Conservation (phyloP, 2,329 filamentous ascomycete species). For the Rugonectria rugulosa region DNA sequence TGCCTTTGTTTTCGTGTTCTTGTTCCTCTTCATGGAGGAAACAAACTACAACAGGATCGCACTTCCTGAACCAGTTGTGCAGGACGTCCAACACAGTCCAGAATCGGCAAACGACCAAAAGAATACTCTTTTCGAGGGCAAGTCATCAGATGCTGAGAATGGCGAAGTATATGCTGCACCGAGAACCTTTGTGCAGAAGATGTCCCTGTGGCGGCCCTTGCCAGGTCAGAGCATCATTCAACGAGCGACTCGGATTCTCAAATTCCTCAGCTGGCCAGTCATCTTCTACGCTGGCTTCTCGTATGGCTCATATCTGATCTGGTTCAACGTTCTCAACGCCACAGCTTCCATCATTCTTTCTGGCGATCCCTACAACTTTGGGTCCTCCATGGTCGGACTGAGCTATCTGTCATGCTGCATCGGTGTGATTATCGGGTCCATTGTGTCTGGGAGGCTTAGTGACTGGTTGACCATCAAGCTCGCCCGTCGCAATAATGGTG, state of each 20-base stretch:
- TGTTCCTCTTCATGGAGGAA: constrained; percentile 68
- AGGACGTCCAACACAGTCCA: neutral
- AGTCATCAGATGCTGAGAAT: too few species aligned
- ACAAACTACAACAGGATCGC: constrained; percentile 55
- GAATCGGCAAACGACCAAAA: constrained; percentile 8
- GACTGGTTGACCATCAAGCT: constrained; percentile 49
- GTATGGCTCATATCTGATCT: constrained; percentile 52
- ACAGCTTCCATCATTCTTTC: constrained; percentile 51
- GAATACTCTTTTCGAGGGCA: too few species aligned
- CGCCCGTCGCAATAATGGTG: constrained; percentile 49
- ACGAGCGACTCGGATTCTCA: too few species aligned
- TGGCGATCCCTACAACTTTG: constrained; percentile 48
- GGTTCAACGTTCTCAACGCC: constrained; percentile 53
- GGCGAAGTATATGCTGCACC: too few species aligned
- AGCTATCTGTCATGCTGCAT: constrained; percentile 48
- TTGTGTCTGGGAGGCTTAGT: constrained; percentile 44
- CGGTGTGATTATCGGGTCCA: constrained; percentile 41
- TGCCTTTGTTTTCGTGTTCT: constrained; percentile 44
- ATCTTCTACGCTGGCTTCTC: constrained; percentile 53
- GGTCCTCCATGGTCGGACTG: constrained; percentile 48
- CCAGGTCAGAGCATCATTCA: too few species aligned
- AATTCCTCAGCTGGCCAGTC: constrained; percentile 50
- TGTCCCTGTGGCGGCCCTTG: too few species aligned
- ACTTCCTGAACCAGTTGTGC: too few species aligned
- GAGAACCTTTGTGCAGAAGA: too few species aligned